Base-by-base conservation (phyloP, 2,329 filamentous ascomycete genomes). In the Aspergillus puulaauensis region DNA sequence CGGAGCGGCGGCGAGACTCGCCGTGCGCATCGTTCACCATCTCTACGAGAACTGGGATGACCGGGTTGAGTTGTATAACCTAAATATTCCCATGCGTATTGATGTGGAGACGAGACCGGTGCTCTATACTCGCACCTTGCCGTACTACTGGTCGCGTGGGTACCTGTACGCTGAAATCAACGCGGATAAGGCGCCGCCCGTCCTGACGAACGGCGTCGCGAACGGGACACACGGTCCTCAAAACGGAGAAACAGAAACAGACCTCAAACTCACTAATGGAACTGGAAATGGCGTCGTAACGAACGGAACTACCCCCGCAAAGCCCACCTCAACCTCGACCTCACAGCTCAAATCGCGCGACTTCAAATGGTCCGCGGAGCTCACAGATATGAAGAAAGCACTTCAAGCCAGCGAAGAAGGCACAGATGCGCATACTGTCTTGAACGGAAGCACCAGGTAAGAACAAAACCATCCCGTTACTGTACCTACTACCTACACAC, bases 351-450 rank as follows among this genome's bases (percentile, higher is more conserved):
- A 93, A 35, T 48, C 45, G 73, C 89, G 89, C 70, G 88, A 93
- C 74, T 97, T 96, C 80, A 92, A 92, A 75, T 97, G 93, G 93
- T 86, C 89, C 47, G 91, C 93, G 11, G 84, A 85, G 62, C 90
- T 96, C 71, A 83, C 85, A 27, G 92, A 96, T 74, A 91, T 97
- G 27, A 91, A 92, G 74, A 85, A 90, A 74, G 91, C 87, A 61
- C 89, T 96, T 23, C 86, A 91, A 65, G 83, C 87, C 61, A 86
- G 88, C 44, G 80, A 82, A 52, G 89, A 90, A 8, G 91, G 91
- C 1, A 95, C 90, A 62, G 93, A 97, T 77, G 93, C 93, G 3
- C 96, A 93, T 89, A 90, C 88, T 11, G 90, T 97, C 31, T 87
- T 89, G 71, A 86, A 93, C 72, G 90, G 91, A 11, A 85, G 86